These are phyloP conservation scores for Globisporangium canariense DNA, from an alignment of 352 stramenopile genomes.

Conservation along the genomic window DNA sequence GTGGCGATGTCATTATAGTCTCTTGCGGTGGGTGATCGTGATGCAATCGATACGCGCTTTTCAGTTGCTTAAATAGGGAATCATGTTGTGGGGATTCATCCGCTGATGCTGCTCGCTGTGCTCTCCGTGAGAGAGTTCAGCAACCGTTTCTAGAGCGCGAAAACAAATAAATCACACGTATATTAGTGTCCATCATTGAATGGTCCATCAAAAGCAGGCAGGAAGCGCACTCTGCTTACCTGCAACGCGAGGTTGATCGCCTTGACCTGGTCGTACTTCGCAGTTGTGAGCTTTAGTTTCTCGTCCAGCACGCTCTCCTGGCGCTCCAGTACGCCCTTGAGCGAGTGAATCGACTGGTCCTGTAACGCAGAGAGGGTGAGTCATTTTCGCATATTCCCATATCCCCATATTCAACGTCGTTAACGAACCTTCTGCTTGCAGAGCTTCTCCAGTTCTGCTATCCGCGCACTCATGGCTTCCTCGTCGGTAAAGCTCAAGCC, in stretches of 20 bases:
- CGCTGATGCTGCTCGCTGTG: neutral
- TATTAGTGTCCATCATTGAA: neutral
- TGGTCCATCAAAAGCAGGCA: neutral
- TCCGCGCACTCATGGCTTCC: constrained; percentile 26
- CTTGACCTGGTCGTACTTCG: constrained; percentile 81
- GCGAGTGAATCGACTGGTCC: constrained; percentile 62
- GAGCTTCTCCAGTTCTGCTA: constrained; percentile 67
- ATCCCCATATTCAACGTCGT: neutral
- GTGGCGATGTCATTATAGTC: neutral
- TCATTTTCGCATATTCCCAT: neutral
- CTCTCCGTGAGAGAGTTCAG: constrained; percentile 46
- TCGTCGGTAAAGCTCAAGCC: constrained; percentile 2
- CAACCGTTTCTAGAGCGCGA: constrained; percentile 43
- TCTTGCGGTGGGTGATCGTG: neutral
- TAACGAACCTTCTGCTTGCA: constrained; percentile 69
- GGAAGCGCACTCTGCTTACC: constrained; percentile 22
- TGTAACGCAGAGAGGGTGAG: constrained; percentile 12
- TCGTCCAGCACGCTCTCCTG: constrained; percentile 67
- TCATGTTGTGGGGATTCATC: neutral
- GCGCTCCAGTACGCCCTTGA: constrained; percentile 65
- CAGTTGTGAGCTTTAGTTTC: constrained; percentile 60
- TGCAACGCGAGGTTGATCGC: constrained; percentile 77
- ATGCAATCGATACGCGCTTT: neutral
- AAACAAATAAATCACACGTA: neutral
- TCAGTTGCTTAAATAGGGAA: constrained; percentile 4